Evolutionary conservation across 768 basidiomycete genomes (phyloP).

Genomic region (Tricholoma saponaceum): DNA sequence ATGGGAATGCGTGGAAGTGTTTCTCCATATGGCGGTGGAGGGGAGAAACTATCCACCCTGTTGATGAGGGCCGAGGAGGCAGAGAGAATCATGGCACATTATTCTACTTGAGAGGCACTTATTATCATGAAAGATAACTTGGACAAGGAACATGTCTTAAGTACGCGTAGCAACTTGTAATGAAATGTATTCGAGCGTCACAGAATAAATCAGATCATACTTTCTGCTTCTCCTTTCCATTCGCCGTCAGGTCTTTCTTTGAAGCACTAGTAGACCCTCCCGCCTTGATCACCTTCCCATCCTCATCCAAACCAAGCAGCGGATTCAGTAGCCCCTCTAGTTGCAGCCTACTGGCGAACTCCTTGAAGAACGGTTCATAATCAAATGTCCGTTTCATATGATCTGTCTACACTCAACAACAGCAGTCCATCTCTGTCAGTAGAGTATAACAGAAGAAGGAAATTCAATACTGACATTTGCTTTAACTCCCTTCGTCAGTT

Average conservation of each 20-base stretch:
- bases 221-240: slow-evolving; percentile 7
- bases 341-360: slow-evolving; percentile 39
- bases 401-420: slow-evolving; percentile 37
- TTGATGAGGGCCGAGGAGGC: slow-evolving; percentile 31
- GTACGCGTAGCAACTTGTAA: background rate
- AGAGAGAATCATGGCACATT: slow-evolving; percentile 45
- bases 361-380: slow-evolving; percentile 58
- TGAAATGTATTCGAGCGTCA: no score
- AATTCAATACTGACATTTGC: slow-evolving; percentile 37
- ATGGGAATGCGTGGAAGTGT: slow-evolving; percentile 55
- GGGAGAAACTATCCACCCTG: slow-evolving; percentile 20
- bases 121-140: slow-evolving; percentile 28
- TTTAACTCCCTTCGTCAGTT: slow-evolving; percentile 36
- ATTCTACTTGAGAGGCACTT: slow-evolving; percentile 43
- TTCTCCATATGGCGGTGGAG: slow-evolving; percentile 54
- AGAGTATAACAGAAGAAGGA: background rate
- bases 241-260: background rate
- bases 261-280: slow-evolving; percentile 2
- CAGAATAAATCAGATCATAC: background rate
- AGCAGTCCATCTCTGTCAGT: background rate
- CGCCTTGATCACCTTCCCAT: slow-evolving; percentile 24
- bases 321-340: slow-evolving; percentile 43
- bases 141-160: background rate
- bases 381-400: slow-evolving; percentile 57
- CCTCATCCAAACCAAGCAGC: slow-evolving; percentile 34